Evolutionary conservation across 768 basidiomycete species (phyloP).

Genomic region (Podaxis carcinomalis): DNA sequence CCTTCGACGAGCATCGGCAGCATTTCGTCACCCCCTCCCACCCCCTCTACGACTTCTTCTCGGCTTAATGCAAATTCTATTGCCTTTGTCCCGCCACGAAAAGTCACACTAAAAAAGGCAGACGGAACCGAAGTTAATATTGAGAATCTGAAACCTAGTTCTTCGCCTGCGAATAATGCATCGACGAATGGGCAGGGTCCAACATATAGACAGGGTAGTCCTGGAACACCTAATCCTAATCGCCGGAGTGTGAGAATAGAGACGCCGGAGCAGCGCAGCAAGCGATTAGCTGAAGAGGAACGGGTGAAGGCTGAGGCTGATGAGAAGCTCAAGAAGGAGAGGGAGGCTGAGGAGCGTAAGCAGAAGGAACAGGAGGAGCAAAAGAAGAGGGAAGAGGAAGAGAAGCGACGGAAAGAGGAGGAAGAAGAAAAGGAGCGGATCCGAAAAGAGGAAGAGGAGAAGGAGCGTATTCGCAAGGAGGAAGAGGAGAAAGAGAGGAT

Average conservation of each 20-base stretch:
- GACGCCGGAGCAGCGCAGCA: constrained; percentile 43
- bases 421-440: constrained; percentile 33
- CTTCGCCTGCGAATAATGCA: constrained; percentile 33
- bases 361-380: constrained; percentile 26
- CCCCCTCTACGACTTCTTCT: constrained; percentile 50
- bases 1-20: constrained; percentile 41
- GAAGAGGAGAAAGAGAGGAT: constrained; percentile 29
- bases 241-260: constrained; percentile 57
- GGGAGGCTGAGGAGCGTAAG: constrained; percentile 40
- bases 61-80: constrained; percentile 61
- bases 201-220: constrained; percentile 32
- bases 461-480: constrained; percentile 22
- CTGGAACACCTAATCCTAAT: constrained; percentile 32
- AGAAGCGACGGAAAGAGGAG: constrained; percentile 34
- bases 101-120: constrained; percentile 56
- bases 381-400: constrained; percentile 30
- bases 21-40: constrained; percentile 64
- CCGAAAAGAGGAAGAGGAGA: constrained; percentile 46
- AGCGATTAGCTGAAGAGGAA: constrained; percentile 43
- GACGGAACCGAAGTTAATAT: constrained; percentile 65
- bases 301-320: constrained; percentile 39
- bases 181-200: constrained; percentile 27
- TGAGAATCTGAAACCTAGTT: constrained; percentile 45
- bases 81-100: constrained; percentile 58
- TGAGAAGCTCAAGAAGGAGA: constrained; percentile 36